These are phyloP conservation scores for Ascochyta clinopodiicola DNA, from an alignment of 2,329 filamentous ascomycete genomes.

Conservation along the genomic window DNA sequence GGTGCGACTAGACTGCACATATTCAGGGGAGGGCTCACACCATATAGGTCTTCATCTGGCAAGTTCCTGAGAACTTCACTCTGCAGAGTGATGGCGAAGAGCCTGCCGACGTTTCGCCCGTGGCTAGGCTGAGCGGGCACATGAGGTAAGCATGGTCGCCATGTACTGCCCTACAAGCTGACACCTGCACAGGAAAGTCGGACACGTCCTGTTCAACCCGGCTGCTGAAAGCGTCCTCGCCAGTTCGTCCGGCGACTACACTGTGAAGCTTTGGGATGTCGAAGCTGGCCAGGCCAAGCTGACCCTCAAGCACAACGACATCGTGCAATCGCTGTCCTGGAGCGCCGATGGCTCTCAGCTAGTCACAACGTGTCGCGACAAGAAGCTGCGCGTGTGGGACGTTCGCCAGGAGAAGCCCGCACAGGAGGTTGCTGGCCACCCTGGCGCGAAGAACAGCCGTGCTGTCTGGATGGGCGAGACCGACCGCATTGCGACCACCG, in stretches of 20 bases:
- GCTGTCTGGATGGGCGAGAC: conserved; percentile 97
- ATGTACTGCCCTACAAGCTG: conserved; percentile 14
- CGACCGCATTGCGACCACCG: conserved; percentile 93
- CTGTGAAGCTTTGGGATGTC: conserved; percentile 95
- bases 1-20: conserved; percentile 47
- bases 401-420: conserved; percentile 88
- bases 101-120: conserved; percentile 78
- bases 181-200: conserved; percentile 76
- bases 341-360: conserved; percentile 86
- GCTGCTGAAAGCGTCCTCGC: conserved; percentile 94
- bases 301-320: conserved; percentile 84
- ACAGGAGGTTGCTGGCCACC: conserved; percentile 84
- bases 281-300: conserved; percentile 76
- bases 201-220: conserved; percentile 97
- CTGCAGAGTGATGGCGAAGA: conserved; percentile 85
- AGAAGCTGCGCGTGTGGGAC: conserved; percentile 98
- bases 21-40: conserved; percentile 20
- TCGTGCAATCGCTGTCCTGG: conserved; percentile 96
- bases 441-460: conserved; percentile 96
- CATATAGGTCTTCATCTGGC: conserved; percentile 82
- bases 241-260: conserved; percentile 92
- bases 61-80: conserved; percentile 87
- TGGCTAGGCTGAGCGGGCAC: conserved; percentile 84
- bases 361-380: conserved; percentile 94
- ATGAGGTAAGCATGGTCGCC: conserved; percentile 65